phyloP scores from a whole-genome alignment of 768 basidiomycete species.

The Psilocybe subaeruginosa region DNA sequence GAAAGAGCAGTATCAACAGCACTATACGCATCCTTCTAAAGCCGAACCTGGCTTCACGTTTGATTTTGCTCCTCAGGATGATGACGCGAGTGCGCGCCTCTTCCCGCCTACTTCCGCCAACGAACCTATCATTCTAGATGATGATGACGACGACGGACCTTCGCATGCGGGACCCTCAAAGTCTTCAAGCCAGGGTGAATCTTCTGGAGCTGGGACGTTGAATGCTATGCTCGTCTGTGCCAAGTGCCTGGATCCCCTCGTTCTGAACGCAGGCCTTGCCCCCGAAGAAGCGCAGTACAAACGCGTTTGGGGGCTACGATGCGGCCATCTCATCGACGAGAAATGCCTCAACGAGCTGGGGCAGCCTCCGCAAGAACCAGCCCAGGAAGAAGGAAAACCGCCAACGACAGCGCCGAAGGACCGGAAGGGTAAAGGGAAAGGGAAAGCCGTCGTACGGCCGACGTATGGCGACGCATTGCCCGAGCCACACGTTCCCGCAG shows the following conservation, averaged over 20 bases:
- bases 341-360: constrained; percentile 69
- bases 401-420: constrained; percentile 9
- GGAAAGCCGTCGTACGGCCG: constrained; percentile 18
- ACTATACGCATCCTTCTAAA: constrained; percentile 66
- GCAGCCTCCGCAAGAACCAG: constrained; percentile 33
- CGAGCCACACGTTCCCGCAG: constrained; percentile 9
- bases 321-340: constrained; percentile 80
- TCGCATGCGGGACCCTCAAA: constrained; percentile 7
- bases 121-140: constrained; percentile 54
- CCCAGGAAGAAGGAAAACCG: constrained; percentile 9
- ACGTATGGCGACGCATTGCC: constrained; percentile 15
- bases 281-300: constrained; percentile 45
- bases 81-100: constrained; percentile 14
- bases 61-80: constrained; percentile 54
- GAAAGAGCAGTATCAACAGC: constrained; percentile 49
- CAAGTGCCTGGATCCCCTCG: constrained; percentile 64
- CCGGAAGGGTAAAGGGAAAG: constrained; percentile 54
- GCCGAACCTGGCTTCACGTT: constrained; percentile 67
- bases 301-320: constrained; percentile 72
- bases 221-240: constrained; percentile 65
- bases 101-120: constrained; percentile 36
- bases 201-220: constrained; percentile 23
- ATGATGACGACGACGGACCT: constrained; percentile 25
- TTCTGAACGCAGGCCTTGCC: constrained; percentile 53
- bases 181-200: constrained; percentile 1